Conservation (phyloP, 1,139 yeast genomes). For the Pichiaceae sp. region DNA sequence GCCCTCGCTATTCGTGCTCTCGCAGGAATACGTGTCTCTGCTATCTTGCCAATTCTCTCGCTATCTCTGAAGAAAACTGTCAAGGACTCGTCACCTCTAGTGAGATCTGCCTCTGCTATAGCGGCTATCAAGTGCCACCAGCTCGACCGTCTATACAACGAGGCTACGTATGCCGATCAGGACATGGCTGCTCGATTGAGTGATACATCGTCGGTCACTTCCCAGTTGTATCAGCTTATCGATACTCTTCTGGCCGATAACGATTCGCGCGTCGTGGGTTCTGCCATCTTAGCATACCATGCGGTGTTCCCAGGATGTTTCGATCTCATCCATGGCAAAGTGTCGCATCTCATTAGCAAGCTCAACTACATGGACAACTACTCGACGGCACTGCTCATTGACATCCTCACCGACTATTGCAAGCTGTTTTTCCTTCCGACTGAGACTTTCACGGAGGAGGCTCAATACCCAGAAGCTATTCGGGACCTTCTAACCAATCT, state of each 20-base stretch:
- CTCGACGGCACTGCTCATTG: conserved; percentile 58
- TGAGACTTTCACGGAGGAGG: conserved; percentile 29
- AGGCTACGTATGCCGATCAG: conserved; percentile 7
- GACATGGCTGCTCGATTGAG: conserved; percentile 27
- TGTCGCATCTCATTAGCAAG: conserved; percentile 49
- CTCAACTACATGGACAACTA: conserved; percentile 61
- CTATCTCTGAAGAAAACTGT: conserved; percentile 64
- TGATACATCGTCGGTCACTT: conserved; percentile 22
- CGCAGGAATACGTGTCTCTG: conserved; percentile 71
- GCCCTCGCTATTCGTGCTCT: conserved; percentile 72
- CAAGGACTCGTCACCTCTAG: conserved; percentile 68
- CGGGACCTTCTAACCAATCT: conserved; percentile 7
- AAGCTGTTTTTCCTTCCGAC: conserved; percentile 39
- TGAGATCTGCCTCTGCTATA: conserved; percentile 72
- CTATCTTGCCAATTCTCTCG: conserved; percentile 71
- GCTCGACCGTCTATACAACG: conserved; percentile 29
- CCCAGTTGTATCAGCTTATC: conserved; percentile 42
- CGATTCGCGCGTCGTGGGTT: conserved; percentile 57
- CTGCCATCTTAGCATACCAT: conserved; percentile 54
- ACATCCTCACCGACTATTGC: conserved; percentile 58
- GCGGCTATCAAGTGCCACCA: conserved; percentile 61
- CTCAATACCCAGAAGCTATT: conserved; percentile 15
- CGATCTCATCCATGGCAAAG: conserved; percentile 65
- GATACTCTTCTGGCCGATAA: conserved; percentile 52
- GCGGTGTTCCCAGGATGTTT: conserved; percentile 49